phyloP scores from a whole-genome alignment of 179 eudicot genomes.

The Pouteria campechiana region DNA sequence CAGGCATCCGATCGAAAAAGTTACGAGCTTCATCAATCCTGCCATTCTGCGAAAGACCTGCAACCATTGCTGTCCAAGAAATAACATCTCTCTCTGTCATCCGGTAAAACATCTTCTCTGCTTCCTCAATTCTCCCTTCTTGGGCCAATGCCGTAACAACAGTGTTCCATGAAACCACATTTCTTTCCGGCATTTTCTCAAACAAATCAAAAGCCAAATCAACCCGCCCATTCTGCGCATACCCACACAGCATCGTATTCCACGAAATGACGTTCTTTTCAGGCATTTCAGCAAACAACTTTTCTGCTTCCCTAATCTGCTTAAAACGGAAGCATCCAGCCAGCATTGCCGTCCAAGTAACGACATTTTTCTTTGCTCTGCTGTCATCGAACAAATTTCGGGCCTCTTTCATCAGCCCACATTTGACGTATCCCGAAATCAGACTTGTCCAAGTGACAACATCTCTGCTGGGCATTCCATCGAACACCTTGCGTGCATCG shows the following conservation, averaged over 20 bases:
- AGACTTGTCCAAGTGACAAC: constrained; percentile 20
- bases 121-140: constrained; percentile 18
- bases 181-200: constrained; percentile 14
- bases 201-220: constrained; percentile 23
- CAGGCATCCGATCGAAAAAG: constrained; percentile 26
- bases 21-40: constrained; percentile 25
- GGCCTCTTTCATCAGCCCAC: constrained; percentile 17
- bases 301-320: constrained; percentile 17
- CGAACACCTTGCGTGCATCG: constrained; percentile 25
- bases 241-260: constrained; percentile 20
- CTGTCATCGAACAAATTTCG: constrained; percentile 21
- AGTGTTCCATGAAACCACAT: constrained; percentile 28
- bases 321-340: constrained; percentile 18
- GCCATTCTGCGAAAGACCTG: constrained; percentile 18
- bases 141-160: constrained; percentile 19
- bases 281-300: constrained; percentile 30
- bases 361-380: constrained; percentile 23
- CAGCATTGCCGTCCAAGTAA: constrained; percentile 33
- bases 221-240: constrained; percentile 9
- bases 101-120: constrained; percentile 14
- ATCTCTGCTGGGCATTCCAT: constrained; percentile 20
- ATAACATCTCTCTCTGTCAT: constrained; percentile 27
- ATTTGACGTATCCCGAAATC: constrained; percentile 16
- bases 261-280: constrained; percentile 18
- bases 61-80: constrained; percentile 38